A percentile compares a stretch with the other conserved stretches of the same genome.
These are phyloP conservation scores for Pichia membranifaciens DNA, from an alignment of 805 yeast species.

Conservation along the genomic window DNA sequence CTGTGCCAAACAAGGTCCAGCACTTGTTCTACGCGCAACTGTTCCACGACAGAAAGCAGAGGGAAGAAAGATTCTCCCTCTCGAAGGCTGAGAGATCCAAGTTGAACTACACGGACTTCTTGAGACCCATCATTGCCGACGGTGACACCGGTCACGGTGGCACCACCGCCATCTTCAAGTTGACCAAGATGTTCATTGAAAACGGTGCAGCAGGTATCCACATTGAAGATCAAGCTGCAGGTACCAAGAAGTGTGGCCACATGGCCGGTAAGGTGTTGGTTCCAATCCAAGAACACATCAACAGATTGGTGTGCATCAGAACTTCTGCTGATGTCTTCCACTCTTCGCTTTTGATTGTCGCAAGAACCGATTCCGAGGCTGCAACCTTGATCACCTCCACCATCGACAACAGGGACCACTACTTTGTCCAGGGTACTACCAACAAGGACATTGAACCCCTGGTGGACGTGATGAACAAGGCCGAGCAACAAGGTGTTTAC, in stretches of 20 bases:
- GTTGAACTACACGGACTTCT: constrained; percentile 72
- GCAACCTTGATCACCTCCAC: constrained; percentile 93
- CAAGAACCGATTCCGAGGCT: constrained; percentile 97
- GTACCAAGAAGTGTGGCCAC: constrained; percentile 98
- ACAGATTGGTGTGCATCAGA: constrained; percentile 88
- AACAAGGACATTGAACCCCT: constrained; percentile 74
- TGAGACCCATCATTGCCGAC: constrained; percentile 94
- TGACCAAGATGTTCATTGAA: constrained; percentile 93
- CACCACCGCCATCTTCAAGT: constrained; percentile 89
- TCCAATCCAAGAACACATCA: constrained; percentile 96
- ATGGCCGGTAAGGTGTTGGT: constrained; percentile 98
- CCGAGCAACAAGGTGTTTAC: constrained; percentile 66
- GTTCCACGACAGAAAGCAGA: constrained; percentile 96
- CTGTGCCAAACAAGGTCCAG: constrained; percentile 97
- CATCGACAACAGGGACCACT: constrained; percentile 91
- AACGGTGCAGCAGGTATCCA: constrained; percentile 99
- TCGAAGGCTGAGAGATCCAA: constrained; percentile 62
- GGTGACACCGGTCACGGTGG: constrained; percentile 99
- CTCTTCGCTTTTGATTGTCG: constrained; percentile 78
- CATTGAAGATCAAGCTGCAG: constrained; percentile 98
- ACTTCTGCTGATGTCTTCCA: constrained; percentile 93
- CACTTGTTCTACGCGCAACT: constrained; percentile 95
- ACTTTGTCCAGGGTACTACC: constrained; percentile 84
- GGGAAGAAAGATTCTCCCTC: constrained; percentile 67
- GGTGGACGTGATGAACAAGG: constrained; percentile 71